Conservation (phyloP, 352 stramenopile species). For the Phytophthora idaei region DNA sequence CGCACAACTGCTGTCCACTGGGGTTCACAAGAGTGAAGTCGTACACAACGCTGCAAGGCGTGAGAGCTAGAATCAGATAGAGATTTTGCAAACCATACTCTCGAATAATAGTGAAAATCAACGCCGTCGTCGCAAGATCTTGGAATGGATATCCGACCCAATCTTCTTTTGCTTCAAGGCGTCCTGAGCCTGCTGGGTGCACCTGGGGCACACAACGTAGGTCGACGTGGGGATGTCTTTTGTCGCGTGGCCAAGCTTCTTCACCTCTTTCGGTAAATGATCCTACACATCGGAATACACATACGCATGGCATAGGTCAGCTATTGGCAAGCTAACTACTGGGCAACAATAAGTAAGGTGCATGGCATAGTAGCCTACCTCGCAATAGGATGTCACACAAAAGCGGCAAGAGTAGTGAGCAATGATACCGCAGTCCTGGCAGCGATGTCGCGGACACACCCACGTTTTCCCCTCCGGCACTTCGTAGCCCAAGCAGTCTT, state of each 20-base stretch:
- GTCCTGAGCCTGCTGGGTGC: conserved; percentile 40
- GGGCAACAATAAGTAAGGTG: conserved; percentile 1
- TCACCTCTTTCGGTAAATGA: conserved; percentile 53
- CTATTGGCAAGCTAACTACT: background rate
- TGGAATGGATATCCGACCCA: conserved; percentile 36
- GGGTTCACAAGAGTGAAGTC: conserved; percentile 1
- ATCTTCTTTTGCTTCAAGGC: conserved; percentile 58
- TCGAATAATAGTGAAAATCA: conserved; percentile 14
- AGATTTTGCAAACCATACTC: conserved; percentile 16
- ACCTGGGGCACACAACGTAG: conserved; percentile 70
- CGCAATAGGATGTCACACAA: conserved; percentile 78
- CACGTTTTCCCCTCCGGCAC: conserved; percentile 65
- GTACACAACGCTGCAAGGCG: background rate
- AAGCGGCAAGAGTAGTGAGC: conserved; percentile 65
- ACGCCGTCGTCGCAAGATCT: conserved; percentile 38
- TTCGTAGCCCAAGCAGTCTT: conserved; percentile 77
- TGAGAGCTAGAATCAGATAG: conserved; percentile 21
- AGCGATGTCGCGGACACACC: conserved; percentile 75
- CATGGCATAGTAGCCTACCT: conserved; percentile 27
- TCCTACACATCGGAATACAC: conserved; percentile 31
- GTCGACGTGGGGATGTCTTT: conserved; percentile 56
- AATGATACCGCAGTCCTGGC: conserved; percentile 63
- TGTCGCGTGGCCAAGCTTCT: conserved; percentile 48
- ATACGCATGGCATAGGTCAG: conserved; percentile 3
- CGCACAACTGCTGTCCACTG: background rate